Evolutionary conservation across 345 rosid genomes (phyloP), one percentile per base, ranked within the genome.

Genomic region (Stellera chamaejasme): DNA sequence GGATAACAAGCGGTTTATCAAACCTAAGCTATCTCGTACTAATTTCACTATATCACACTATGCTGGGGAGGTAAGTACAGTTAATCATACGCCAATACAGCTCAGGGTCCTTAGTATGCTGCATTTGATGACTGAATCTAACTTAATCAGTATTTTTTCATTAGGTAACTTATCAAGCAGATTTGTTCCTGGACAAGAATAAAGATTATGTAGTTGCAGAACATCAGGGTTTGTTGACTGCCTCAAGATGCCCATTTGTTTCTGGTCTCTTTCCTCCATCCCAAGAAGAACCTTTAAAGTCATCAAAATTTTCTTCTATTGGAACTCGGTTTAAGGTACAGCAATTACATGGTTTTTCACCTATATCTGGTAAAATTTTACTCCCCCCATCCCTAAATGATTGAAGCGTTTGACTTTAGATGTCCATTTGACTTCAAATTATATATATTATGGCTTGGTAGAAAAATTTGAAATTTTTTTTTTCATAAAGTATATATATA

Each of bases 151-250:
- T 41, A 25, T 65, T 59, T 53, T 56, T 43, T 59, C 48, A 51
- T 58, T 76, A 93, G 99, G 99, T 93, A 49, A 71, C 65, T 54
- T 93, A 93, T 82, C 84, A 67, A 82, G 97, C 99, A 23, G 97
- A 93, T 71, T 70, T 66, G 73, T 93, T 93, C 79, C 94, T 93
- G 51, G 99, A 93, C 77, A 89, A 93, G 78, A 93, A 93, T 81
- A 93, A 93, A 78, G 99, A 93, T 76, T 93, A 93, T 63, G 97
- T 93, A n/a, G 95, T 93, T 68, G 99, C 99, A 57, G 99, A 93
- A 74, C 99, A 93, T 82, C 99, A 89, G 67, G 96, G 69, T 82
- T 87, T 93, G 47, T 78, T 93, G 77, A 73, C 75, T 5, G 95
- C 88, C 66, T 87, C 99, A 43, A 77, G 65, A 51, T 84, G 89